Evolutionary conservation across 257 asterid genomes (phyloP).

Genomic region (Cinchona pubescens): DNA sequence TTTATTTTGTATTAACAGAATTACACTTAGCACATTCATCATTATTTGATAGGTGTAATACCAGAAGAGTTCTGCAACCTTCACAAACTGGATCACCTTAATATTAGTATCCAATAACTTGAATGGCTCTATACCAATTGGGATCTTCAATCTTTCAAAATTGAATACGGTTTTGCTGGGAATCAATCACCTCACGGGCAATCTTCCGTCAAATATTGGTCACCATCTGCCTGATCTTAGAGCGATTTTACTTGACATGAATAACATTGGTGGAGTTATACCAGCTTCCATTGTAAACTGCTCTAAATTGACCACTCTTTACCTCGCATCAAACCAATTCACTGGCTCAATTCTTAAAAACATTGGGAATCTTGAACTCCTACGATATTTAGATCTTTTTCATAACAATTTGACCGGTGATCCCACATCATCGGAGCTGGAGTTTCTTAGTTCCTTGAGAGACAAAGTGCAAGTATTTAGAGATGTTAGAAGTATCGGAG

Average conservation of each 20-base stretch:
- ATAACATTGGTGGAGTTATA: background rate
- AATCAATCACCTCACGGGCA: background rate
- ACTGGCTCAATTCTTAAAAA: background rate
- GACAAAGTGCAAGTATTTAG: background rate
- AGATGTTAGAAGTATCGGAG: accelerated
- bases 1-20: too few relatives aligned
- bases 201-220: background rate
- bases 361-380: background rate
- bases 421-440: background rate
- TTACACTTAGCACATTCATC: too few relatives aligned
- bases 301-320: background rate
- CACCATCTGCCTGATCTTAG: background rate
- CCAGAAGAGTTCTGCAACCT: conserved; percentile 28
- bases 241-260: background rate
- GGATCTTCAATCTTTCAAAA: background rate
- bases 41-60: conserved; percentile 22
- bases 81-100: background rate
- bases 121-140: background rate
- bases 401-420: background rate
- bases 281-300: background rate
- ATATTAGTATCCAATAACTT: background rate
- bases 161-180: background rate
- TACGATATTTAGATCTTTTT: background rate
- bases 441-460: background rate
- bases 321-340: background rate